phyloP scores from a whole-genome alignment of 202 grass and related monocot genomes.

The Carex sylvatica region DNA sequence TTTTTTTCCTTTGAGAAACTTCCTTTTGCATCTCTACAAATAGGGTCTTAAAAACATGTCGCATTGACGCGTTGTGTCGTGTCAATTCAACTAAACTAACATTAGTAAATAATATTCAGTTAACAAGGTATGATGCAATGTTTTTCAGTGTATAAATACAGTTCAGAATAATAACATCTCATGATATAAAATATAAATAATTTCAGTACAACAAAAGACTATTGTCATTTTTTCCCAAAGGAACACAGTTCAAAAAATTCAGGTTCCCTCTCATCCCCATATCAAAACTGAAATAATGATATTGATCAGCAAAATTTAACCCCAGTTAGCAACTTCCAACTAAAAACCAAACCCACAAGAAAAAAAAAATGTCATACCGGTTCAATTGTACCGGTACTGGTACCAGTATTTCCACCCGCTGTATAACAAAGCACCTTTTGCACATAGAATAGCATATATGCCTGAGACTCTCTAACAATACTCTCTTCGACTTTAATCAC shows the following conservation, averaged over 20 bases:
- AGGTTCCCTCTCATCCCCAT: constrained; percentile 27
- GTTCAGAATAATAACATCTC: not conserved
- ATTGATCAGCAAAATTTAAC: constrained; percentile 26
- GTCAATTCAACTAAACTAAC: too few relatives aligned
- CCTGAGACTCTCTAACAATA: constrained; percentile 65
- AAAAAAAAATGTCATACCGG: not conserved
- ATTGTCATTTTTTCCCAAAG: constrained; percentile 26
- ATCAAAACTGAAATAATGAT: constrained; percentile 24
- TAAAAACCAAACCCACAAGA: not conserved
- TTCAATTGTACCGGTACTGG: not conserved
- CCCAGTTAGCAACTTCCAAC: constrained; percentile 17
- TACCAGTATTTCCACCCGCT: constrained; percentile 57
- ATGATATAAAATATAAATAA: not conserved
- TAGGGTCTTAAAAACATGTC: too few relatives aligned
- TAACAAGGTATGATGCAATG: too few relatives aligned
- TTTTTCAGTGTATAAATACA: not conserved
- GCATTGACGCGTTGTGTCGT: too few relatives aligned
- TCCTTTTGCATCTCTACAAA: too few relatives aligned
- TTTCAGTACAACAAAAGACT: not conserved
- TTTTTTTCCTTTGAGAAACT: too few relatives aligned
- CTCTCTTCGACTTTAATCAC: constrained; percentile 75
- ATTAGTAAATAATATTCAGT: too few relatives aligned
- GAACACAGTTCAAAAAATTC: constrained; percentile 39
- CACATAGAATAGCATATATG: constrained; percentile 96
- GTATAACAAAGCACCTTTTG: constrained; percentile 87